Evolutionary conservation across 306 rosid species (phyloP).

Genomic region (Nissolia schottii): DNA sequence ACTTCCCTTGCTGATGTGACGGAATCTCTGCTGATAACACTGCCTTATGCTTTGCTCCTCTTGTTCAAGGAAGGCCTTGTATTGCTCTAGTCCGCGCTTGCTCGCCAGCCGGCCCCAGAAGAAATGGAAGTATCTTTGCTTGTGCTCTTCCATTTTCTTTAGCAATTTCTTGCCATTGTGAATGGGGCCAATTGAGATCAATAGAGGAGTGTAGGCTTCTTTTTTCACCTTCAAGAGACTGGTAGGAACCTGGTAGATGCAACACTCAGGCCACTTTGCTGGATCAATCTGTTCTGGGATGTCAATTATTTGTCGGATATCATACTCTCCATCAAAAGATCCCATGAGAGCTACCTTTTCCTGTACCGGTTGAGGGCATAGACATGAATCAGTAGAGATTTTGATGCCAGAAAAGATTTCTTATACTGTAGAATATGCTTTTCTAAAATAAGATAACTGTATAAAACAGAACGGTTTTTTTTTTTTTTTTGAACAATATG

Average conservation of each 20-base stretch:
- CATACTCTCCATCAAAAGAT: neutral
- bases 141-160: constrained; percentile 32
- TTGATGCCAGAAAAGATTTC: neutral
- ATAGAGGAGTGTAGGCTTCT: constrained; percentile 34
- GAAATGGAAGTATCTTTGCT: constrained; percentile 14
- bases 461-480: neutral
- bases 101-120: constrained; percentile 5
- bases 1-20: neutral
- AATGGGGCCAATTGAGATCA: constrained; percentile 50
- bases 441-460: neutral
- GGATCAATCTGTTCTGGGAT: constrained; percentile 27
- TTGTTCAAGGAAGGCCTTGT: constrained; percentile 3
- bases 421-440: neutral
- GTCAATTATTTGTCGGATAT: constrained; percentile 27
- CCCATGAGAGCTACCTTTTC: constrained; percentile 18
- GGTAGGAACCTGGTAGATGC: constrained; percentile 39
- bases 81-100: neutral
- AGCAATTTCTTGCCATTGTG: constrained; percentile 22
- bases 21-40: constrained; percentile 17
- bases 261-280: constrained; percentile 21
- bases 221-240: constrained; percentile 34
- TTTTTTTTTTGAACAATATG: no score
- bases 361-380: neutral
- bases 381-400: neutral
- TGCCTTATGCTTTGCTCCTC: constrained; percentile 7